These are phyloP conservation scores for Pythium coloratum DNA, from an alignment of 352 stramenopile genomes.

Conservation along the genomic window DNA sequence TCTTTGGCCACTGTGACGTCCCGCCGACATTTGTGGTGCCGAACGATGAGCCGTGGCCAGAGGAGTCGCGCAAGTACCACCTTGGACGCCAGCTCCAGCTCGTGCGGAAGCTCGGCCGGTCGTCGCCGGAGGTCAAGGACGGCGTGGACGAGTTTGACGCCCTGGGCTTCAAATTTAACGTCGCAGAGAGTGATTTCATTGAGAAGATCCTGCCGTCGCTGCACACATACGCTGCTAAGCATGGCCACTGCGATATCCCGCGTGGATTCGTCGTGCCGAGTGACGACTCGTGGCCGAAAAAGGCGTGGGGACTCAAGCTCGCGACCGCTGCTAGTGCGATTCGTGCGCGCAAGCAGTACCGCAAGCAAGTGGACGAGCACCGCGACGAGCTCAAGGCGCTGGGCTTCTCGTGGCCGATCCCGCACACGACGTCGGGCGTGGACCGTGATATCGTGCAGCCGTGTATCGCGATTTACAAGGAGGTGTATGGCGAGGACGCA, in stretches of 20 bases:
- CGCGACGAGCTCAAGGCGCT: conserved; percentile 81
- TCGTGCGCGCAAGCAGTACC: conserved; percentile 83
- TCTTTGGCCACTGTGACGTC: conserved; percentile 78
- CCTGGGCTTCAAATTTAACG: conserved; percentile 70
- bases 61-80: conserved; percentile 70
- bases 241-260: conserved; percentile 88
- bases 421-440: conserved; percentile 45
- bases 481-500: conserved; percentile 68
- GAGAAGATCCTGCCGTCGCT: conserved; percentile 56
- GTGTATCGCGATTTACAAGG: conserved; percentile 75
- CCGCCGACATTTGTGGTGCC: conserved; percentile 72
- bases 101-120: conserved; percentile 49
- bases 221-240: conserved; percentile 61
- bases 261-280: conserved; percentile 87
- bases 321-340: conserved; percentile 91
- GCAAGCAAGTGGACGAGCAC: conserved; percentile 79
- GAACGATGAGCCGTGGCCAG: conserved; percentile 62
- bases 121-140: conserved; percentile 43
- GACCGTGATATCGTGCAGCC: conserved; percentile 59
- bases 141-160: conserved; percentile 56
- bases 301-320: conserved; percentile 85
- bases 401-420: conserved; percentile 92
- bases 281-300: conserved; percentile 75
- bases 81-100: conserved; percentile 84
- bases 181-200: conserved; percentile 59